phyloP scores from a whole-genome alignment of 2,329 filamentous ascomycete genomes.

The Tolypocladium tropicale region DNA sequence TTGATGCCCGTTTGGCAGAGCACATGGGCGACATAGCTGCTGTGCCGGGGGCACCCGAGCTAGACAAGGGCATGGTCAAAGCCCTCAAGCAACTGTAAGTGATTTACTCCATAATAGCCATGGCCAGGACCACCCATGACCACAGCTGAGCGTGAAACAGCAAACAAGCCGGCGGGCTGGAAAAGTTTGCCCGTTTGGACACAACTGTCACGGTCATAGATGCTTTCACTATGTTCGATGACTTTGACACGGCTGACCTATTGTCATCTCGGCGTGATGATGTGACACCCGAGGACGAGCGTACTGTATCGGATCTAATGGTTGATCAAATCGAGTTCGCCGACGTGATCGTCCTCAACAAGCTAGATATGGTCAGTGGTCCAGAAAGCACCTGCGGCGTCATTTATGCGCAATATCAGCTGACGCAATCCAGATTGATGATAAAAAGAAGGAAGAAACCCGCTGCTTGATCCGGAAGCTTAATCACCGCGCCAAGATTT shows the following conservation, averaged over 20 bases:
- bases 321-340: constrained; percentile 72
- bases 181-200: constrained; percentile 56
- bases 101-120: background rate
- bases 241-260: constrained; percentile 61
- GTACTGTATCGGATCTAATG: constrained; percentile 65
- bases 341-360: constrained; percentile 63
- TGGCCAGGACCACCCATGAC: background rate
- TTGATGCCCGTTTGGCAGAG: constrained; percentile 46
- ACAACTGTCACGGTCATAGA: constrained; percentile 66
- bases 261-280: constrained; percentile 54
- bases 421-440: constrained; percentile 20
- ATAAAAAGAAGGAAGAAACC: constrained; percentile 34
- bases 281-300: constrained; percentile 56
- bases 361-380: constrained; percentile 50
- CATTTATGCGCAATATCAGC: background rate
- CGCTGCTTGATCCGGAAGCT: constrained; percentile 45
- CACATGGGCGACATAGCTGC: constrained; percentile 28
- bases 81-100: constrained; percentile 26
- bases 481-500: constrained; percentile 55
- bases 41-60: constrained; percentile 13
- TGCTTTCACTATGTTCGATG: constrained; percentile 60
- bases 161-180: constrained; percentile 50
- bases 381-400: background rate
- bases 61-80: constrained; percentile 24
- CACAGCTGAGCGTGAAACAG: constrained; percentile 9